Base-by-base conservation (phyloP, 2,329 filamentous ascomycete genomes). In the Alternaria ventricosa region DNA sequence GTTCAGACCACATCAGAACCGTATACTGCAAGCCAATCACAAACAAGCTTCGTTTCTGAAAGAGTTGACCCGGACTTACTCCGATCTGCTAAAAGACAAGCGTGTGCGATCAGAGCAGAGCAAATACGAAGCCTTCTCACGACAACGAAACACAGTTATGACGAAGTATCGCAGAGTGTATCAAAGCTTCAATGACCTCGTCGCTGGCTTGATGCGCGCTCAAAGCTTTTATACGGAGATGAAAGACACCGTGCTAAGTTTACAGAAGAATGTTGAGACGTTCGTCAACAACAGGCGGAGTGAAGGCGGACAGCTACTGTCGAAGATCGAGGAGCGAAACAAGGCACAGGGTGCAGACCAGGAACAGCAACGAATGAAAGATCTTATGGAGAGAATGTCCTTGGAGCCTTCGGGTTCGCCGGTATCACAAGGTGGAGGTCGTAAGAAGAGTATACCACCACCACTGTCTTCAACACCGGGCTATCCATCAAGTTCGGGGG, bases 141-240 rank as follows among this genome's bases (percentile, higher is more conserved):
- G 93, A 60, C 94, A 97, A 77, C 87, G 93, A 46, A 92, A 89
- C 54, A 85, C 89, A 0, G 94, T 96, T 5, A 88, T 97, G 80
- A 90, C 89, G 72, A 93, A 90, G 77, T 99, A 98, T 81, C 94
- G 94, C 80, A 91, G 93, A 65, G 89, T 96, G 1, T 96, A 96
- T 73, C 93, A 97, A 78, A 93, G 95, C 67, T 98, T 97, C 78
- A 87, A 96, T 63, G 95, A 97, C 72, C 87, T 99, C 12, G 89
- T 92, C 67, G 91, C 94, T 9, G 96, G 96, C 2, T 84, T 99
- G 5, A 88, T 91, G 74, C 90, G 94, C 69, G 96, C 96, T 7
- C 94, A 96, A 81, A 90, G 90, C 57, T 99, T 97, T 87, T 99
- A 99, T 78, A 87, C 88, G 4, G 96, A 98, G 78, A 99, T 98